Evolutionary conservation across 495 filamentous ascomycete genomes (phyloP), one percentile per base, ranked within the genome.

Genomic region (Tuber calosporum): DNA sequence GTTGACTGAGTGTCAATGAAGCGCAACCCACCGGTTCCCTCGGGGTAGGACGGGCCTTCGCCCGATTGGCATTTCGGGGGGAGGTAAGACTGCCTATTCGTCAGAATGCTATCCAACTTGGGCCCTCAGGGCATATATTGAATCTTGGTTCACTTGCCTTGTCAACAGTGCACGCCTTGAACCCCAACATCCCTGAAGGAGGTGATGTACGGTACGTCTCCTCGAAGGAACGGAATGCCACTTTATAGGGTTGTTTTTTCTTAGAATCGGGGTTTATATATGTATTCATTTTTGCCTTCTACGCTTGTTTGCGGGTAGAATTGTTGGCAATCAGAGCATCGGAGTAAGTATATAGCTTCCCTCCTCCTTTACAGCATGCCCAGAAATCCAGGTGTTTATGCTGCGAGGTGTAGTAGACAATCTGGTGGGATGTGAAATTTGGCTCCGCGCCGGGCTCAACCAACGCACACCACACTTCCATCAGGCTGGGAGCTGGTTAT

Each of bases 1-100:
- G 79, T 92, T 87, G 73, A 97, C 85, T 42, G 84, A 84, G 83
- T 96, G 84, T 98, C 94, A 74, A 97, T 89, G 82, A 95, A 97
- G 75, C 94, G 92, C 53, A 97, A 87, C 74, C 87, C 88, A 77
- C 93, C 87, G 58, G 86, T 89, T 36, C 83, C 82, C 39, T 85
- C 81, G 79, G 95, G 91, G 83, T 90, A 92, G 84, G 87, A 93
- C 20, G 94, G 94, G 2, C 89, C 94, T 84, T 97, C 93, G 72
- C 93, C 91, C 39, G 97, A 86, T 20, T 84, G 85, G 81, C 91
- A 93, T 70, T 90, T 85, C 71, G 90, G 84, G 74, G 91, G 84
- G 67, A 97, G 83, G 83, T 90, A 96, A 37, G 94, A 92, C 88
- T 93, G 76, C 66, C 41, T 73, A 69, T n/a, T n/a, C 38, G 43